phyloP scores from a whole-genome alignment of 2,329 filamentous ascomycete genomes.

The Trichoderma brevicompactum region DNA sequence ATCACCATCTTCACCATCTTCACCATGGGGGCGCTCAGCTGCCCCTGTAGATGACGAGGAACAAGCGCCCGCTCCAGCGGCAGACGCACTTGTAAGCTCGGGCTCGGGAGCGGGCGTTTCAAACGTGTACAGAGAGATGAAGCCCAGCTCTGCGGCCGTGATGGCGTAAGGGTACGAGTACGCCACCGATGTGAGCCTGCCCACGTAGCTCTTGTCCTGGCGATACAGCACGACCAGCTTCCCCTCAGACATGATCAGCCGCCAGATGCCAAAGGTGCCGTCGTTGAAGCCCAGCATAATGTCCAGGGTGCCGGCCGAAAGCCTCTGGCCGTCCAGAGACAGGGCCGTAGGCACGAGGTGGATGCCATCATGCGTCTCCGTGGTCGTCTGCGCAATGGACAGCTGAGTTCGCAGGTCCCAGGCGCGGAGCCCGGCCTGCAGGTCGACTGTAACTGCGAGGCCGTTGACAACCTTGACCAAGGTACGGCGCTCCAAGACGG shows the following conservation, averaged over 20 bases:
- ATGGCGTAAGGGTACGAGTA: conserved; percentile 76
- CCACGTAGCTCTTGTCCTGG: conserved; percentile 65
- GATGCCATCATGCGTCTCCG: conserved; percentile 39
- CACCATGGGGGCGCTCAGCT: neutral
- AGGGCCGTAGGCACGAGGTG: conserved; percentile 61
- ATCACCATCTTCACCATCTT: conserved; percentile 7
- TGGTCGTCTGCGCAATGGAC: conserved; percentile 57
- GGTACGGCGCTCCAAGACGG: conserved; percentile 53
- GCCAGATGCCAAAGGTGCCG: conserved; percentile 74
- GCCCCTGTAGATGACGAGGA: neutral
- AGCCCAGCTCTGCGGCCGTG: conserved; percentile 74
- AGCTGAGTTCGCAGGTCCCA: conserved; percentile 73
- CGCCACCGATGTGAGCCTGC: conserved; percentile 71
- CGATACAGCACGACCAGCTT: conserved; percentile 57
- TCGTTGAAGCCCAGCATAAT: conserved; percentile 72
- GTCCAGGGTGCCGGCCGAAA: conserved; percentile 54
- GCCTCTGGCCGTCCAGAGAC: conserved; percentile 62
- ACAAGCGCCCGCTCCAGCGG: neutral
- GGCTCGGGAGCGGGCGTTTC: conserved; percentile 34
- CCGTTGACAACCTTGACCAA: conserved; percentile 79
- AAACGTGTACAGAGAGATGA: conserved; percentile 78
- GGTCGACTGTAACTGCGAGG: conserved; percentile 77
- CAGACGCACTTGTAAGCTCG: neutral
- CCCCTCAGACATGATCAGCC: conserved; percentile 52
- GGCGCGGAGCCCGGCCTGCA: conserved; percentile 69